Conservation (phyloP, 1,284 basidiomycete genomes). For the Melampsora americana region DNA sequence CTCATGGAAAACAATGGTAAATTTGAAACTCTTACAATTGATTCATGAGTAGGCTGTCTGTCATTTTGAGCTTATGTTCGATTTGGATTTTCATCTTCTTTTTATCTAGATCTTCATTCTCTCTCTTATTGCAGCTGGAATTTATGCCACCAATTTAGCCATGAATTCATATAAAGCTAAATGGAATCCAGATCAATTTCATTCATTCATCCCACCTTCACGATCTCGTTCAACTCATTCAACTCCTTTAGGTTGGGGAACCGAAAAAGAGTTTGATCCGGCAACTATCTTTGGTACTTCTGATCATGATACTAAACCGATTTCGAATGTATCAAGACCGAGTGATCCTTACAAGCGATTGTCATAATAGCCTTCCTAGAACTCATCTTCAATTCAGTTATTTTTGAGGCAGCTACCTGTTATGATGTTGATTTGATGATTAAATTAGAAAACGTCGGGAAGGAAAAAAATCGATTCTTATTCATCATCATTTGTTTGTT, state of each 20-base stretch:
- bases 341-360: no score
- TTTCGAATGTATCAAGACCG: no score
- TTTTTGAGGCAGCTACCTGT: no score
- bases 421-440: no score
- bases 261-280: not conserved
- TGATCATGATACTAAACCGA: not conserved
- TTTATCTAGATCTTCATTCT: conserved; percentile 23
- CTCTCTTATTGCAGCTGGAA: conserved; percentile 14
- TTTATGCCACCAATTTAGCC: conserved; percentile 27
- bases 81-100: not conserved
- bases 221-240: not conserved
- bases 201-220: not conserved
- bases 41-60: no score
- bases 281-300: not conserved
- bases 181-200: conserved; percentile 7
- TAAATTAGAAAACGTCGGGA: no score
- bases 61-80: not conserved
- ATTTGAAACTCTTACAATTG: no score
- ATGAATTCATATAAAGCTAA: conserved; percentile 40
- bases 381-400: no score
- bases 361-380: no score
- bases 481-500: no score
- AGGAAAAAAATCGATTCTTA: no score
- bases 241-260: not conserved
- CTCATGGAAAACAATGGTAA: conserved; percentile 54